Base-by-base conservation (phyloP, 208 protist genomes). In the Hexamita inflata region DNA sequence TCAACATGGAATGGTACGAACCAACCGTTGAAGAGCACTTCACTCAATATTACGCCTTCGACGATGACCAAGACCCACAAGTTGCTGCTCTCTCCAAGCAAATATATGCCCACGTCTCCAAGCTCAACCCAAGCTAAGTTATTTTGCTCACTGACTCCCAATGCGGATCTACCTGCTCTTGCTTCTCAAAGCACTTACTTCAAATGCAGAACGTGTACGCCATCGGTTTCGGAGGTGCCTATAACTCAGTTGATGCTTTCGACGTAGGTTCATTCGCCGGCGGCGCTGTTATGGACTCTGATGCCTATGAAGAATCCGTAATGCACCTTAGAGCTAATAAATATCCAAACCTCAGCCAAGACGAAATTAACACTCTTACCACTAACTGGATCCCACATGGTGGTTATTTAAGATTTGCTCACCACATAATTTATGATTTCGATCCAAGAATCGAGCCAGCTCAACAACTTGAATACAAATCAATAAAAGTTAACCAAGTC, bases 181-280 rank as follows among this genome's bases (percentile, higher is more conserved):
- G 30, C 15, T 70, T 70, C 42, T 7, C 64, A 15, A 70, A 70
- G n/a, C 64, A 70, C 42, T 38, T 70, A 30, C 9, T 70, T 49
- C 11, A 70, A 49, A 4, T 32, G 4, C 2, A 70, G 15, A 40
- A 38, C 11, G 26, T n/a, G 4, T 15, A 42, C 4, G 9, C 64
- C n/a, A 45, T 70, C n/a, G 64, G 64, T 49, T 4, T 70, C 15
- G 64, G 64, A 45, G 64, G 64, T 19, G 9, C 4, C 35, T 45
- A n/a, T 28, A 4, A n/a, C 9, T 38, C 29, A 30, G 9, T 15
- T 45, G 64, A 70, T 49, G 19, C 32, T 32, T 70, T 42, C 35
- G 64, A 70, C n/a, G 64, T 70, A n/a, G 9, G 19, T 29, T 70
- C 64, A 45, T 70, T 70, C 35, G 26, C 64, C 19, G 64, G 64